Base-by-base conservation (phyloP, 345 rosid species). In the Raphanus raphanistrum region DNA sequence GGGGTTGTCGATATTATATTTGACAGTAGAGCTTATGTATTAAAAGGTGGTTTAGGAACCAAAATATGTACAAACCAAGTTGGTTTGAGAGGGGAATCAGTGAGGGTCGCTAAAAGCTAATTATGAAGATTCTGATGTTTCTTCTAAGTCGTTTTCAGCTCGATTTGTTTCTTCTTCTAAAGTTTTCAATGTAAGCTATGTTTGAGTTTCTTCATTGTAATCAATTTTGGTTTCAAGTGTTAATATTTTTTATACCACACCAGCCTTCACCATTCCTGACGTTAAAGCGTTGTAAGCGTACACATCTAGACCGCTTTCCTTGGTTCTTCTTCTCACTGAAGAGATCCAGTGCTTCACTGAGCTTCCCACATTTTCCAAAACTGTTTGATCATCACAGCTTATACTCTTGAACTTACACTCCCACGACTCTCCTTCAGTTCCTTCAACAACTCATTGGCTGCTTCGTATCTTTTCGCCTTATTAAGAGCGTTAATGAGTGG, bases 401-500 rank as follows among this genome's bases (percentile, higher is more conserved):
- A 89, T 16, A 92, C 87, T 28, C 95, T 85, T 28, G 95, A 86
- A 61, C 92, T 90, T 74, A 91, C 85, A 61, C 55, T 71, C 10
- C 98, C 98, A 33, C 87, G 90, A 61, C 88, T 90, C 85, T 92
- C 97, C 82, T 86, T 89, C 78, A 94, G 78, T 79, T 94, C 97
- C 67, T 79, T 89, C 81, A 92, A 92, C 50, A 94, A 83, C 82
- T 92, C 98, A 50, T 87, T 88, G 9, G 1, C 98, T 70, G 92
- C 94, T 80, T 94, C 98, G 15, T 87, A 88, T 32, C 97, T 77
- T 84, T 87, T 90, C 12, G 92, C 97, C 78, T 88, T 90, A 75
- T 94, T 98, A 27, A 92, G 93, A 73, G 89, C 85, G 74, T 92
- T 89, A 81, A 94, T 90, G 65, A 94, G 98, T 36, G 98, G 98